Evolutionary conservation across 2,329 filamentous ascomycete species (phyloP), one percentile per base, ranked within the genome.

Genomic region (Dactylellina haptotyla): DNA sequence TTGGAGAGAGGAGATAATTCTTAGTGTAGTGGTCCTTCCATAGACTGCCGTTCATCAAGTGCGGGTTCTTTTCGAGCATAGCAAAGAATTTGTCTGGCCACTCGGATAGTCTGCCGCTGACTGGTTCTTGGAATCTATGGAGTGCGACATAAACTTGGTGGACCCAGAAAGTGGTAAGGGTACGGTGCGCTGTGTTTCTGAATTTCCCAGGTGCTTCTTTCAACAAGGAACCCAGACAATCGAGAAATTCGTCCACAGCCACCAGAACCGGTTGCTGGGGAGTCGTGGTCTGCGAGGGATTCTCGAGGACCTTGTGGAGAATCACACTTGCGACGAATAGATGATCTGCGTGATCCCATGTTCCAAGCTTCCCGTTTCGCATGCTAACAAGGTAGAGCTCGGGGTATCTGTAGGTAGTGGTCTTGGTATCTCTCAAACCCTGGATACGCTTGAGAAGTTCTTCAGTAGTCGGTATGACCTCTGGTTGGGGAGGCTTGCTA

Each of bases 161-260:
- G 1, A 81, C 76, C 78, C 80, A 81, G 50, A 81, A 81, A 69
- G 75, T 76, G 0, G 80, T 81, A 78, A 81, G 79, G 1, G 20
- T 39, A 69, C 77, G 25, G 48, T 82, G 80, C 0, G 80, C 79
- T 0, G 80, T 80, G 39, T 81, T 81, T 32, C 79, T 75, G 18
- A 82, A 81, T 10, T 76, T 76, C 12, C 79, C 77, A 0, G 79
- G 78, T 1, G 76, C 74, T 8, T 75, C 75, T 0, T 77, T 66
- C 2, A 81, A 54, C 14, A 78, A 77, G 4, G 69, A 32, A 16
- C 54, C 61, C 0, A 82, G 53, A 54, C 79, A 78, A 0, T 50
- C 57, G 54, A 82, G 64, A 37, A 82, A 81, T 23, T 77, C 75
- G 4, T 78, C 78, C 0, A 79, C 79, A 3, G 79, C 78, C 4